Evolutionary conservation across 257 asterid species (phyloP), one percentile per base, ranked within the genome.

Genomic region (Nicotiana sylvestris): DNA sequence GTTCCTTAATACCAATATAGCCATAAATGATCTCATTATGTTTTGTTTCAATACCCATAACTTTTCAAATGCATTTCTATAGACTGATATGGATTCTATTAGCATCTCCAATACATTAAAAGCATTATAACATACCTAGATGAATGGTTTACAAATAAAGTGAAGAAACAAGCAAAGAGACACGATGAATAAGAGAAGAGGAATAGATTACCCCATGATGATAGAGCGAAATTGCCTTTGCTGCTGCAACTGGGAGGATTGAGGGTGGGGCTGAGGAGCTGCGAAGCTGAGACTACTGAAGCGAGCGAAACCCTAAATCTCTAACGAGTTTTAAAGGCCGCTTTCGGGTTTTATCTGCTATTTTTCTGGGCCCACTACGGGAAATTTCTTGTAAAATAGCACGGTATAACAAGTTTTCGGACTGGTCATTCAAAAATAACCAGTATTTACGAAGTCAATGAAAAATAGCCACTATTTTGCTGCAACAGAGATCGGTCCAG

Each of bases 131-230:
- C 81, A 56, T 9, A 17, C 4, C 4, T 55, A 21, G 0, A 78
- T 10, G 57, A 9, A 78, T 13, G 4, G 2, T 21, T 25, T 7
- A 77, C 55, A 43, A 68, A 29, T 43, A 33, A 33, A 12, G n/a
- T 68, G 15, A 9, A 8, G 29, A 3, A n/a, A 39, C 0, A 35
- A 4, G 17, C 35, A 67, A 64, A 67, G 37, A 33, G 37, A 33
- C 37, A 33, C 37, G 5, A 33, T 4, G 37, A 33, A 33, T 33
- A 29, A 29, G 30, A 58, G 35, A 35, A 78, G 30, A 78, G n/a
- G n/a, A 43, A 58, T n/a, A 78, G 66, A 16, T 11, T 60, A 78
- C 82, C 82, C 82, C 82, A 78, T 78, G 57, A 5, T 78, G 25
- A 39, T 18, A 5, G n/a, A 35, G 58, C 4, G 25, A 78, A 58